phyloP scores from a whole-genome alignment of 202 grass and related monocot genomes.

The Alloteropsis angusta region DNA sequence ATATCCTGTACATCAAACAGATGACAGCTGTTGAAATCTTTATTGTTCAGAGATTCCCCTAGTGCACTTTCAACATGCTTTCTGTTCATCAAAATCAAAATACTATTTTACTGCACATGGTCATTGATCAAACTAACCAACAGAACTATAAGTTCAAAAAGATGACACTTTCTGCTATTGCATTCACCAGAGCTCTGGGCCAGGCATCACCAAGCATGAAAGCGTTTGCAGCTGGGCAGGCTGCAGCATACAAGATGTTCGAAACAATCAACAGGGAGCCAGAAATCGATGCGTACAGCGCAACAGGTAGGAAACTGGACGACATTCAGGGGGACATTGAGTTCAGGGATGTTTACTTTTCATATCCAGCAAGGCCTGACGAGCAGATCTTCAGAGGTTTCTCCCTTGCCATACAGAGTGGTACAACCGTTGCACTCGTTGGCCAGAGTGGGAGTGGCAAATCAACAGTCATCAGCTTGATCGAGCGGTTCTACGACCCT shows the following conservation, averaged over 20 bases:
- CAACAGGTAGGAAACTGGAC: constrained; percentile 60
- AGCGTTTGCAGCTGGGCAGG: constrained; percentile 78
- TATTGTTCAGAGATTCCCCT: neutral
- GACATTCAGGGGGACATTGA: constrained; percentile 81
- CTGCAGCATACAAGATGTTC: constrained; percentile 94
- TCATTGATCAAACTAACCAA: neutral
- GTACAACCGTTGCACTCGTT: constrained; percentile 71
- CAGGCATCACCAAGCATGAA: constrained; percentile 87
- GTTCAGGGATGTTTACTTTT: constrained; percentile 73
- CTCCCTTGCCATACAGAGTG: constrained; percentile 63
- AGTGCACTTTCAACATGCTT: neutral
- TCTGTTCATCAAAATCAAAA: neutral
- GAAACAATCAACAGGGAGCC: constrained; percentile 82
- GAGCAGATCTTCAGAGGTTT: constrained; percentile 89
- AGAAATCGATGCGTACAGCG: constrained; percentile 68
- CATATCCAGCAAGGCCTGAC: constrained; percentile 70
- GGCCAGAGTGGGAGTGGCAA: constrained; percentile 97
- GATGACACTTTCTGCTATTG: neutral
- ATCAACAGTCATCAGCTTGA: constrained; percentile 79
- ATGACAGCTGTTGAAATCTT: neutral
- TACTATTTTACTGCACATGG: neutral
- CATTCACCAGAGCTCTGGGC: constrained; percentile 65
- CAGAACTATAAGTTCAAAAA: neutral
- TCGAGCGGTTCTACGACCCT: constrained; percentile 89
- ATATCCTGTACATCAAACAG: neutral